Percentiles rank a stretch among this genome's conserved stretches.
Evolutionary conservation across 306 rosid species (phyloP).

Genomic region (Cucumis sativus): DNA sequence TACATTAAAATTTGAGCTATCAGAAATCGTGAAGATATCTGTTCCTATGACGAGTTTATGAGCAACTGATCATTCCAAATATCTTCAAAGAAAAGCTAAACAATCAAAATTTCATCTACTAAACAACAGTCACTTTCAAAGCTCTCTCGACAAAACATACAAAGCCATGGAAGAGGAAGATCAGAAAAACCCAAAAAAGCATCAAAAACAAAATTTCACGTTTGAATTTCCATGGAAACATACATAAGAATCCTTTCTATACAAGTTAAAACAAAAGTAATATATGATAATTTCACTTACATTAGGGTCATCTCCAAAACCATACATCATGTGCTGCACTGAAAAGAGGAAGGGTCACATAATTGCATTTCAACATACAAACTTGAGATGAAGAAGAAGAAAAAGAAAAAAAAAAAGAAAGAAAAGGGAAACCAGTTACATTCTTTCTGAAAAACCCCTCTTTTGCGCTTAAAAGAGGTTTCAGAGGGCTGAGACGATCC

Average conservation of each 20-base stretch:
- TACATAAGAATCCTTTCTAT: neutral
- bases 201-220: neutral
- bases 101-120: neutral
- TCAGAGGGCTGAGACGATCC: conserved; percentile 74
- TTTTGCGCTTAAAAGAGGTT: conserved; percentile 64
- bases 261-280: neutral
- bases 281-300: conserved; percentile 26
- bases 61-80: neutral
- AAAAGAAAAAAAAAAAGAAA: no score
- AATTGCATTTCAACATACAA: neutral
- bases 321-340: conserved; percentile 99
- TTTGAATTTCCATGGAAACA: neutral
- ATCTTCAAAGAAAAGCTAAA: neutral
- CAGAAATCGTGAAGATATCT: neutral
- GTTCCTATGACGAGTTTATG: neutral
- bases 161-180: neutral
- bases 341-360: neutral
- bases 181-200: neutral
- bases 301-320: conserved; percentile 86
- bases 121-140: neutral
- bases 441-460: conserved; percentile 87
- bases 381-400: neutral
- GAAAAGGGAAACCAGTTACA: conserved; percentile 17
- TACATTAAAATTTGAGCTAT: neutral
- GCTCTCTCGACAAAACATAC: neutral